Evolutionary conservation across 2,329 filamentous ascomycete genomes (phyloP).

Genomic region (Cryphonectria japonica): DNA sequence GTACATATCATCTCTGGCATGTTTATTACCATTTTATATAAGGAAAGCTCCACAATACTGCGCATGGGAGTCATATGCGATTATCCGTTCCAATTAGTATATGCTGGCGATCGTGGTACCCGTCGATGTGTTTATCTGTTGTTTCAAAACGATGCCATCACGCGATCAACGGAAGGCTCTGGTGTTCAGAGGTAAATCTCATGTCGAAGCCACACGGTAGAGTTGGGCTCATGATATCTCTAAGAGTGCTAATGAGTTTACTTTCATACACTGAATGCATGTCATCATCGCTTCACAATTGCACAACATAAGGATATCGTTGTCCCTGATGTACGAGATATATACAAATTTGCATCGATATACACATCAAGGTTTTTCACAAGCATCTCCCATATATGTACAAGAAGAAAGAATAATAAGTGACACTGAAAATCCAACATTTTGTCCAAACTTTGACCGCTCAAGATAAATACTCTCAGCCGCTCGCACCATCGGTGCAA

Average conservation of each 20-base stretch:
- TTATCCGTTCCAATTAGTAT: neutral
- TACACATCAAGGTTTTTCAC: neutral
- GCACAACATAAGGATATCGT: neutral
- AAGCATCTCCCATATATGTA: neutral
- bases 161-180: neutral
- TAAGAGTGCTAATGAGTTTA: neutral
- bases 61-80: neutral
- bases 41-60: neutral
- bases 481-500: constrained; percentile 25
- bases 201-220: neutral
- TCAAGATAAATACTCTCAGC: neutral
- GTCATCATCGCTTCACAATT: neutral
- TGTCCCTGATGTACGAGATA: neutral
- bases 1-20: neutral
- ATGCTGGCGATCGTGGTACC: neutral
- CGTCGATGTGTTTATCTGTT: neutral
- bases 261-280: neutral
- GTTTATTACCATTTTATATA: neutral
- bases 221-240: neutral
- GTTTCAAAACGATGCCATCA: neutral
- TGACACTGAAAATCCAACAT: neutral
- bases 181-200: neutral
- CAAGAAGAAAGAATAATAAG: neutral
- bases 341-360: neutral
- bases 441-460: neutral